Conservation (phyloP, 1,284 basidiomycete genomes). For the Tilletiaria anomala region DNA sequence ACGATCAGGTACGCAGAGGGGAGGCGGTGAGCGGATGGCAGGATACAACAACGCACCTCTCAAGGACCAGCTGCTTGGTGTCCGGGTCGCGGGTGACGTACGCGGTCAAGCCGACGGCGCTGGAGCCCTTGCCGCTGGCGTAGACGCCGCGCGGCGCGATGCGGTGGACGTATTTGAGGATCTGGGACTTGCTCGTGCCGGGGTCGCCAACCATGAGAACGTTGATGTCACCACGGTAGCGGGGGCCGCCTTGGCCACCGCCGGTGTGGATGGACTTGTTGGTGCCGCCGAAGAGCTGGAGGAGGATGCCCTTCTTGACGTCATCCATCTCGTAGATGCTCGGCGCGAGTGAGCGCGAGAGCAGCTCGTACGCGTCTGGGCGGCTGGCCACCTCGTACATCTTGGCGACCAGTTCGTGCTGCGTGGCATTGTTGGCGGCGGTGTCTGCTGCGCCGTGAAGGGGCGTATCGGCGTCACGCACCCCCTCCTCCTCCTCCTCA, state of each 20-base stretch:
- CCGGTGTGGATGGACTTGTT: slow-evolving; percentile 87
- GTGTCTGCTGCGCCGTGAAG: slow-evolving; percentile 7
- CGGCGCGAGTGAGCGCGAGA: slow-evolving; percentile 75
- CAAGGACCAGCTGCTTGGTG: slow-evolving; percentile 89
- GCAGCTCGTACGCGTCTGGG: slow-evolving; percentile 72
- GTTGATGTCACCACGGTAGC: slow-evolving; percentile 95
- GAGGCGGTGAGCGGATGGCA: not conserved
- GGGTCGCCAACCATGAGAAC: slow-evolving; percentile 93
- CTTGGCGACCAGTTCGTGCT: slow-evolving; percentile 43
- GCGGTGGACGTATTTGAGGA: slow-evolving; percentile 82
- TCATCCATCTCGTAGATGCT: slow-evolving; percentile 98
- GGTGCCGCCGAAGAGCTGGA: slow-evolving; percentile 92
- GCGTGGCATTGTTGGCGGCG: slow-evolving; percentile 6
- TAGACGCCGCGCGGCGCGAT: slow-evolving; percentile 85
- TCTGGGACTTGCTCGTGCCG: slow-evolving; percentile 92
- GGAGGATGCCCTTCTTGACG: slow-evolving; percentile 90
- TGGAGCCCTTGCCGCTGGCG: slow-evolving; percentile 82
- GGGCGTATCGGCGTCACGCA: slow-evolving; percentile 21
- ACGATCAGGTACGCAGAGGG: not conserved
- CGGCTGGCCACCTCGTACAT: slow-evolving; percentile 56
- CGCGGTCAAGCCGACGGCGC: slow-evolving; percentile 92
- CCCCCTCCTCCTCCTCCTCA: slow-evolving; percentile 46
- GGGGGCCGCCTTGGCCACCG: slow-evolving; percentile 77
- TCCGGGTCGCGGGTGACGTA: slow-evolving; percentile 97
- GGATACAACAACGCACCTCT: slow-evolving; percentile 44